Evolutionary conservation across 768 basidiomycete genomes (phyloP), one percentile per base, ranked within the genome.

Genomic region (Gloeostereum incarnatum): DNA sequence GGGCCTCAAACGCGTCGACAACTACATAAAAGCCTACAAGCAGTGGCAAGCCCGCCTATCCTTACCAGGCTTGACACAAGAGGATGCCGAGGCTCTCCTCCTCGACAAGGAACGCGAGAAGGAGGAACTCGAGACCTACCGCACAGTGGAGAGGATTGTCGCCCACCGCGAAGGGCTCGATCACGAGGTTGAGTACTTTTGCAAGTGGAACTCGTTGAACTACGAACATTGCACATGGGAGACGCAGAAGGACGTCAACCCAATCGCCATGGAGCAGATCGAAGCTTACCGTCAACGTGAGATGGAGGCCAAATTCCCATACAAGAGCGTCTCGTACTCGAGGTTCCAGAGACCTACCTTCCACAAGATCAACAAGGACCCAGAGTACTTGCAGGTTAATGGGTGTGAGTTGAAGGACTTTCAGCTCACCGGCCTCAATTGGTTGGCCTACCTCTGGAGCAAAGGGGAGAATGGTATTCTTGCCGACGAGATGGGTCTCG

Each of bases 401-500:
- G 91, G 92, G 21, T 91, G 91, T 5, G 60, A 79, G 45, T 69
- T 98, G 44, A 99, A 99, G 62, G 96, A 98, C 52, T 99, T 99
- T 66, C 96, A 99, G 65, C 69, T 98, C 27, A 96, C 91, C 2
- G 96, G 96, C 17, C 69, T 99, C 45, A 99, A 99, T 55, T 99
- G 96, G 96, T 71, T 99, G n/a, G 84, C 89, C 3, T 98, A 94
- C 59, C 66, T 93, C 11, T 98, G 96, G 96, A 80, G 75, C 47
- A 79, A 89, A 49, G 88, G 88, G 6, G 85, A 94, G 50, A 98
- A 98, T 54, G 96, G 96, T 14, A 96, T 99, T 42, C 65, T 99
- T 24, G 96, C 96, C 1, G 96, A 99, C 53, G 96, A 99, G 71
- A 99, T 98, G 96, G 96, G 96, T 56, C 82, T 99, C 18, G 96